Conservation (phyloP, 805 yeast species). For the Kuraishia capsulata region DNA sequence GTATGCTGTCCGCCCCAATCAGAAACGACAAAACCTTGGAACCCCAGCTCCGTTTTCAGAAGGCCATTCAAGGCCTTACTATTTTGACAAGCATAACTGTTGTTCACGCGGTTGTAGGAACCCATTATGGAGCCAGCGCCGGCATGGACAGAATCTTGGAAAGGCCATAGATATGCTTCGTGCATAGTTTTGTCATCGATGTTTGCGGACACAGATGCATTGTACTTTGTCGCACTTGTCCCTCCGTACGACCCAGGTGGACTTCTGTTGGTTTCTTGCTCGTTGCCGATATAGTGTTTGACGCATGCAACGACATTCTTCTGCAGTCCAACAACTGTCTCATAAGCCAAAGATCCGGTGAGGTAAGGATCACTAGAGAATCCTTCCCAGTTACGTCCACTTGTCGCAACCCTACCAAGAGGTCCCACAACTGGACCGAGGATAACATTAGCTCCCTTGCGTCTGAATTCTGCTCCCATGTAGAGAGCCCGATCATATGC, state of each 20-base stretch:
- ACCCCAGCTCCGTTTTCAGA: conserved; percentile 52
- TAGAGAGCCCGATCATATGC: conserved; percentile 46
- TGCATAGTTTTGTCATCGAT: conserved; percentile 56
- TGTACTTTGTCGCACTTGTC: conserved; percentile 41
- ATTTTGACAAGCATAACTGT: conserved; percentile 51
- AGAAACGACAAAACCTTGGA: conserved; percentile 58
- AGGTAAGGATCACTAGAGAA: conserved; percentile 56
- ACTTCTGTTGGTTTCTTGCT: conserved; percentile 47
- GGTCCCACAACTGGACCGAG: conserved; percentile 56
- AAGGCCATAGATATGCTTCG: conserved; percentile 58
- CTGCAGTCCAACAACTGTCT: conserved; percentile 49
- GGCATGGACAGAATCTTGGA: conserved; percentile 51
- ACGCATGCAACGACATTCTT: conserved; percentile 43
- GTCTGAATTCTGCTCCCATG: conserved; percentile 43
- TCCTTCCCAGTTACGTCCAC: conserved; percentile 60
- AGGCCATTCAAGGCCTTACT: conserved; percentile 43
- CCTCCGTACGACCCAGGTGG: conserved; percentile 39
- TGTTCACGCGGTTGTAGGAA: conserved; percentile 47
- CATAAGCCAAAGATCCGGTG: conserved; percentile 44
- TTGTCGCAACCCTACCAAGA: conserved; percentile 50
- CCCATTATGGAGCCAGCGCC: conserved; percentile 59
- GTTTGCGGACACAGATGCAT: conserved; percentile 34
- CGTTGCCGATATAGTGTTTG: conserved; percentile 52
- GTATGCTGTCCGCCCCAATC: conserved; percentile 61
- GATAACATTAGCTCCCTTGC: conserved; percentile 45